Base-by-base conservation (phyloP, 164 flowering plant species). In the Brasenia schreberi region DNA sequence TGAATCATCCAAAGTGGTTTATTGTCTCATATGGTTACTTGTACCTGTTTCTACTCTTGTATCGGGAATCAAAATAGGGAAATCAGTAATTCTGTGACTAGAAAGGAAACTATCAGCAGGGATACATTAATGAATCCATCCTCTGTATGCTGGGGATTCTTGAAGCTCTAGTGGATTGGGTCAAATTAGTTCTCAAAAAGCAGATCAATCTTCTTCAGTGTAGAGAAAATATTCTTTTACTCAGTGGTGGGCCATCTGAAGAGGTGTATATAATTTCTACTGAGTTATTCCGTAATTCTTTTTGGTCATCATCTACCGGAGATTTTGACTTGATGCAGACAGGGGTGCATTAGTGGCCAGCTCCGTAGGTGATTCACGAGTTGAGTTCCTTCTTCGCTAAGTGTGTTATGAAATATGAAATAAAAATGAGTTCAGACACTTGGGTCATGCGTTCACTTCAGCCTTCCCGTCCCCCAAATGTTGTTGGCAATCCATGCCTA, bases 61-160 rank as follows among this genome's bases (percentile, higher is more conserved):
- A 66, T 18, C 39, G 61, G 61, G 69, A 61, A 67, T 67, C 64
- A 67, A 52, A 67, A 60, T 67, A 59, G 69, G 69, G 18, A 64
- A 59, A 59, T 56, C 44, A 1, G 64, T 67, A 19, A 67, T 42
- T 67, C 64, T 67, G 64, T 61, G 64, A 42, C 18, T 67, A 60
- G 69, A 67, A 39, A 67, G 64, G 42, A 53, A 67, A 67, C 39
- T 67, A 60, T 67, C 64, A 11, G 52, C 19, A 59, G 69, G 64
- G n/a, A 59, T 67, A 61, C 69, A 67, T 59, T 64, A 67, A 67
- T 43, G 12, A 43, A 66, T 63, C 23, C 42, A 33, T 19, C 45
- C 5, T 52, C 23, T 39, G 18, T 58, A 58, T 18, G 60, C 3
- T 33, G 39, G 39, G 2, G 39, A 33, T 33, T 33, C 39, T 33